phyloP scores from a whole-genome alignment of 2,329 filamentous ascomycete species.

The Epichloe gansuensis region DNA sequence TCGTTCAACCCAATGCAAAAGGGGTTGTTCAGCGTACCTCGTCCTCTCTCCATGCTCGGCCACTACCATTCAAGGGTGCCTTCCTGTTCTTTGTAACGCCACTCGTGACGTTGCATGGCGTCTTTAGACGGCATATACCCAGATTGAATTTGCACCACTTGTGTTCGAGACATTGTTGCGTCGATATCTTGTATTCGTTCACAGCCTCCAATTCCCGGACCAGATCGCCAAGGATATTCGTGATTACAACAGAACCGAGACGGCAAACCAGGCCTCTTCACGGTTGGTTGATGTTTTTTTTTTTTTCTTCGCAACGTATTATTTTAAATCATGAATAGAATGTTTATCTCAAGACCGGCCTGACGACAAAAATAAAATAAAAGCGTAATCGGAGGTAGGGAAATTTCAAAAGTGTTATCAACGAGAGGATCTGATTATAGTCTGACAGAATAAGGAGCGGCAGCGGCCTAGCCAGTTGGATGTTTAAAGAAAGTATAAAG shows the following conservation, averaged over 20 bases:
- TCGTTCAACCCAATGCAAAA: background rate
- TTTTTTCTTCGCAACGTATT: background rate
- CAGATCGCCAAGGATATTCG: background rate
- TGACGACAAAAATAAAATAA: background rate
- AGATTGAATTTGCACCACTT: constrained; percentile 30
- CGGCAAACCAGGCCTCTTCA: constrained; percentile 13
- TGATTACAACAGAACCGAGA: constrained; percentile 1
- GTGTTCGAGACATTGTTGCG: constrained; percentile 36
- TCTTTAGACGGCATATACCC: constrained; percentile 41
- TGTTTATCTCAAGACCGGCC: constrained; percentile 1
- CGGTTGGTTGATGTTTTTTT: constrained; percentile 2
- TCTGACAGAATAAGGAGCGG: constrained; percentile 32
- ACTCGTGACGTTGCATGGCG: constrained; percentile 42
- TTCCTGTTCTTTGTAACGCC: constrained; percentile 55
- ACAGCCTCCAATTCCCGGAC: background rate
- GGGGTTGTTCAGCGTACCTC: constrained; percentile 44
- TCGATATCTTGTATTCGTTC: background rate
- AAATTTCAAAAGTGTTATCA: background rate
- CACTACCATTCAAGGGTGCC: constrained; percentile 58
- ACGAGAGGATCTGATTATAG: background rate
- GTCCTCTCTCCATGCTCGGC: constrained; percentile 75
- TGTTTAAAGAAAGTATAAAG: constrained; percentile 23
- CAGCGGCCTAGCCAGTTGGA: constrained; percentile 48
- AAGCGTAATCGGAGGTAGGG: background rate
- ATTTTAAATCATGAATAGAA: background rate